Evolutionary conservation across 495 filamentous ascomycete species (phyloP).

Genomic region (Tuber calosporum): DNA sequence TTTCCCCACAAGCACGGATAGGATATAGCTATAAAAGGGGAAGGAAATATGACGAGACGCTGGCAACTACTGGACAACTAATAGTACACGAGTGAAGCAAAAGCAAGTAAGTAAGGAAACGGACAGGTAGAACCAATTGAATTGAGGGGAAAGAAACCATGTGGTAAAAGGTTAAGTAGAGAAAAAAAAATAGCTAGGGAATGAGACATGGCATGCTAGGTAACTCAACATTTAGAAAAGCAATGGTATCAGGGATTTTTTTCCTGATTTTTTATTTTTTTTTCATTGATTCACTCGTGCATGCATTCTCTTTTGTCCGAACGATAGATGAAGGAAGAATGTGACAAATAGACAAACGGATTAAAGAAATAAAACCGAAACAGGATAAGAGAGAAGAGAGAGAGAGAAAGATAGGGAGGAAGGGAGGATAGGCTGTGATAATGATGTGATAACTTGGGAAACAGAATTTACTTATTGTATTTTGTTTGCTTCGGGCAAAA

Average conservation of each 20-base stretch:
- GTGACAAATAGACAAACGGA: neutral
- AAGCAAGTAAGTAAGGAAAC: neutral
- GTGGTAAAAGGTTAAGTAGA: neutral
- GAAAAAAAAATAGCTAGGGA: neutral
- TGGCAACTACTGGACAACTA: neutral
- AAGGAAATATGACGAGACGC: neutral
- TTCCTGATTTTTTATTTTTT: too few relatives aligned
- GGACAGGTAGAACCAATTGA: neutral
- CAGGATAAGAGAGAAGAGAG: neutral
- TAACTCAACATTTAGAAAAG: neutral
- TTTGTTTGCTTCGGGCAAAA: neutral
- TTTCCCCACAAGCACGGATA: neutral
- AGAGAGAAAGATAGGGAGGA: neutral
- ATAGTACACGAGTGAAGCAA: neutral
- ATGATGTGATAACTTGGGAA: neutral
- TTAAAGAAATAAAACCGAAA: neutral
- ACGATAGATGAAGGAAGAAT: neutral
- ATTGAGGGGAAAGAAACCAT: neutral
- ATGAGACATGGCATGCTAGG: neutral
- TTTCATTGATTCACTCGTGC: neutral
- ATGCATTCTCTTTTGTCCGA: neutral
- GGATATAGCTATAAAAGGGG: neutral
- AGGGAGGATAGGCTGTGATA: too few relatives aligned
- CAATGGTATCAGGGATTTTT: neutral
- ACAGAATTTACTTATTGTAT: neutral